Evolutionary conservation across 345 rosid genomes (phyloP).

Genomic region (thale cress (Arabidopsis thaliana)): TAIR10.1 NC_003076.8:25066001-25066500

Average conservation of each 20-base stretch:
- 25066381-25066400: too few relatives aligned
- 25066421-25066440: too few relatives aligned
- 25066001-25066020: conserved; percentile 58
- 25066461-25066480: too few relatives aligned
- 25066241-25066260: conserved; percentile 15
- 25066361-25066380: not conserved
- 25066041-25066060: conserved; percentile 66
- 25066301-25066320: not conserved
- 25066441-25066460: too few relatives aligned
- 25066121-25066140: conserved; percentile 4
- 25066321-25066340: not conserved
- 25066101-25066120: conserved; percentile 59
- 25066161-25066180: conserved; percentile 11
- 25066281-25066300: not conserved
- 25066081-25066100: conserved; percentile 75
- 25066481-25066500: too few relatives aligned
- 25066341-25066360: not conserved
- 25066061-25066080: conserved; percentile 83
- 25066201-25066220: conserved; percentile 27
- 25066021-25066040: conserved; percentile 85
- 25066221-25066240: conserved; percentile 6
- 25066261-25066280: not conserved
- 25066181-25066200: conserved; percentile 29
- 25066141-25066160: conserved; percentile 36
- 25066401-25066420: too few relatives aligned